phyloP scores from a whole-genome alignment of 2,329 filamentous ascomycete species.

The Diaporthe humulicola region DNA sequence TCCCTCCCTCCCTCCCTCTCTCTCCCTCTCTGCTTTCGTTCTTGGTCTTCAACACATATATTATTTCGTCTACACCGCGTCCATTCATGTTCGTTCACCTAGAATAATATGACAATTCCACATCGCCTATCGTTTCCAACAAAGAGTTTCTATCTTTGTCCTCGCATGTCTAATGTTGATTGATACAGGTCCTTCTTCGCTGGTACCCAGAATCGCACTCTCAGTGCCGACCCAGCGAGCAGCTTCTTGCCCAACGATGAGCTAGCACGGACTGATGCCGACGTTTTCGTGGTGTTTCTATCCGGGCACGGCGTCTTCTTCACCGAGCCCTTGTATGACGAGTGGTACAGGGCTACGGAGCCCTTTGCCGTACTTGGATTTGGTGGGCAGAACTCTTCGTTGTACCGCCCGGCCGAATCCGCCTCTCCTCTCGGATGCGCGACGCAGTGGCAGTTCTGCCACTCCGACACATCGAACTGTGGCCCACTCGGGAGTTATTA shows the following conservation, averaged over 20 bases:
- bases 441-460: constrained; percentile 16
- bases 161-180: neutral
- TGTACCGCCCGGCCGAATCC: neutral
- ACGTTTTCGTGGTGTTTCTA: neutral
- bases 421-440: neutral
- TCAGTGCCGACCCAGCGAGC: neutral
- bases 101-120: neutral
- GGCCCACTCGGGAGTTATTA: neutral
- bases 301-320: constrained; percentile 3
- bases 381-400: neutral
- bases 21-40: neutral
- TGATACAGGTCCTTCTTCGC: neutral
- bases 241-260: neutral
- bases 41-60: neutral
- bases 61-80: neutral
- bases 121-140: neutral
- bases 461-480: neutral
- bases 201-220: neutral
- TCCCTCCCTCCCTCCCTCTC: neutral
- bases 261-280: neutral
- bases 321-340: neutral
- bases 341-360: neutral
- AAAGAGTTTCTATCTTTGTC: neutral
- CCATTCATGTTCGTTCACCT: neutral
- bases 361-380: neutral